Conservation (phyloP, 78 protist genomes). For the Planoprotostelium fungivorum region DNA sequence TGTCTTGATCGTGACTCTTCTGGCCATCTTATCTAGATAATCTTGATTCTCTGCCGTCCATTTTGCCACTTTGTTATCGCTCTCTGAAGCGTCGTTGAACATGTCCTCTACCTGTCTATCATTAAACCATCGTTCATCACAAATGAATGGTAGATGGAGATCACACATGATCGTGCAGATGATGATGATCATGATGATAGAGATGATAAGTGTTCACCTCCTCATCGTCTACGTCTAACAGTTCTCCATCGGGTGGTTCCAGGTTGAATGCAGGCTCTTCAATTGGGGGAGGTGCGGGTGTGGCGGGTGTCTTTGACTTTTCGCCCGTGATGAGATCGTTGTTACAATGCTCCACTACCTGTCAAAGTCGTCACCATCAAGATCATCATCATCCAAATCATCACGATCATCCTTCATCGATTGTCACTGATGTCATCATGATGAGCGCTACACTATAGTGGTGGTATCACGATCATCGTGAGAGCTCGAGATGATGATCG, state of each 20-base stretch:
- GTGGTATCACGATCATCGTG: too few species aligned
- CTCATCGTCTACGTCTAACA: not conserved
- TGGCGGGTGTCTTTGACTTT: not conserved
- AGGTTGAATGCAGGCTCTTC: not conserved
- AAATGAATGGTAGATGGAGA: too few species aligned
- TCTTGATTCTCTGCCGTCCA: not conserved
- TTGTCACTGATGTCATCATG: too few species aligned
- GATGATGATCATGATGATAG: not conserved
- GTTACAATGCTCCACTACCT: not conserved
- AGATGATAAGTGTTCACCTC: not conserved
- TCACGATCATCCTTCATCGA: too few species aligned
- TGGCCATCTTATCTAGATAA: not conserved
- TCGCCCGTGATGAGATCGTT: not conserved
- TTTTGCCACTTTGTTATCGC: not conserved
- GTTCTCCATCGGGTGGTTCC: not conserved
- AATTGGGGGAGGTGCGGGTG: not conserved
- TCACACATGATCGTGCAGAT: not conserved
- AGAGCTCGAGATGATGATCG: too few species aligned
- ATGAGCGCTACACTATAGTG: too few species aligned
- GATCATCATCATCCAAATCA: too few species aligned
- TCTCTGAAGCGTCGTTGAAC: not conserved
- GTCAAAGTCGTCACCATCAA: too few species aligned
- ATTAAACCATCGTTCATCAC: too few species aligned
- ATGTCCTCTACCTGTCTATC: not conserved
- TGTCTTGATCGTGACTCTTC: not conserved